Evolutionary conservation across 2,329 filamentous ascomycete species (phyloP).

Genomic region (Thermothelomyces thermophilus): DNA sequence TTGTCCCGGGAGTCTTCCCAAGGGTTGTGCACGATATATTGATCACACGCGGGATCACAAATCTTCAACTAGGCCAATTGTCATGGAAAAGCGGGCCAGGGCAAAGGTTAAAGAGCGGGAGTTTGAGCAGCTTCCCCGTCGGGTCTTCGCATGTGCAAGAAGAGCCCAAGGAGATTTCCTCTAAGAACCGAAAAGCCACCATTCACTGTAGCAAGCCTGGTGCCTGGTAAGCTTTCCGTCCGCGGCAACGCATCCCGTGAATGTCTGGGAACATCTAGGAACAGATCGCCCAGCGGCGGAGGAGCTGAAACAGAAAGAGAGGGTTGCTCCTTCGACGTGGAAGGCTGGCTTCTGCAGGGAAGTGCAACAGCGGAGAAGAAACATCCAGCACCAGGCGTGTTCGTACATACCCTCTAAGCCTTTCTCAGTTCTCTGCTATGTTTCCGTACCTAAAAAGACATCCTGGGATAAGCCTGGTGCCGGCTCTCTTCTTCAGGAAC

Average conservation of each 20-base stretch:
- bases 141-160: conserved; percentile 6
- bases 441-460: no score
- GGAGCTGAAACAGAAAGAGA: no score
- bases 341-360: no score
- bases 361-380: no score
- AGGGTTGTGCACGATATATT: neutral
- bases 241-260: neutral
- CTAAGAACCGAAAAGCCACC: neutral
- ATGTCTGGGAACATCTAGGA: neutral
- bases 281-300: conserved; percentile 6
- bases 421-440: no score
- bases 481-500: no score
- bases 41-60: neutral
- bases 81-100: neutral
- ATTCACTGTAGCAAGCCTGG: neutral
- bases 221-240: no score
- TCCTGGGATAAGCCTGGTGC: no score
- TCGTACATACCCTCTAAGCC: no score
- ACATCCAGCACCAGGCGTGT: no score
- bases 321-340: no score
- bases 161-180: neutral
- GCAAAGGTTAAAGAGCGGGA: neutral
- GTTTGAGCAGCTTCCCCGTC: neutral
- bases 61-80: neutral
- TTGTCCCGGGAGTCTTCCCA: neutral